A percentile compares a stretch with the other conserved stretches of the same genome.
Evolutionary conservation across 2,329 filamentous ascomycete genomes (phyloP).

Genomic region (Phoma sp.): DNA sequence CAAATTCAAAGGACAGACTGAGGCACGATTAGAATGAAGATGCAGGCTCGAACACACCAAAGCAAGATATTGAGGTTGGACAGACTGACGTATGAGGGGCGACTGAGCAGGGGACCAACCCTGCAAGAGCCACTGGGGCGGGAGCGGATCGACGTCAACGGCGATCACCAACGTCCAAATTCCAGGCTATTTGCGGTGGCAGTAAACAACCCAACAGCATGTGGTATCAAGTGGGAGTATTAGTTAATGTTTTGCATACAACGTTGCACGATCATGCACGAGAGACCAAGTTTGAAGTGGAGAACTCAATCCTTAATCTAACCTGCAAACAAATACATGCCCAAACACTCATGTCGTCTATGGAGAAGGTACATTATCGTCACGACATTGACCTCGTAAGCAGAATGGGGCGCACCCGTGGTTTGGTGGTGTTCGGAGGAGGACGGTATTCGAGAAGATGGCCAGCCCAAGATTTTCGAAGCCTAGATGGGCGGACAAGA

Average conservation of each 20-base stretch:
- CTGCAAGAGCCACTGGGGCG: conserved; percentile 12
- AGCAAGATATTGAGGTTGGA: conserved; percentile 42
- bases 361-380: conserved; percentile 24
- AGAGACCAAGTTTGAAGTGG: conserved; percentile 20
- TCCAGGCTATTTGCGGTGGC: neutral
- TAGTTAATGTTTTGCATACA: neutral
- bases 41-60: conserved; percentile 4
- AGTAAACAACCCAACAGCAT: neutral
- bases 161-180: conserved; percentile 19
- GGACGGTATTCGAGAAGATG: conserved; percentile 30
- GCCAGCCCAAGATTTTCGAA: conserved; percentile 31
- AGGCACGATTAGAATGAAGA: neutral
- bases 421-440: conserved; percentile 20
- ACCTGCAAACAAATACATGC: conserved; percentile 43
- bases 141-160: conserved; percentile 29
- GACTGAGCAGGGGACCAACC: conserved; percentile 27
- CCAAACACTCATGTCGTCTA: conserved; percentile 40
- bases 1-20: neutral
- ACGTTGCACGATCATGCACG: neutral
- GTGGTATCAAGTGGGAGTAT: neutral
- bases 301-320: conserved; percentile 39
- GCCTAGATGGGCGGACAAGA: conserved; percentile 23
- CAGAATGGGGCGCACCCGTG: conserved; percentile 7
- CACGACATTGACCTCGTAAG: conserved; percentile 20
- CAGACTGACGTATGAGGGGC: conserved; percentile 46